These are phyloP conservation scores for Backusella liffmaniae DNA, from an alignment of 192 early-diverging fungal genomes.

Conservation along the genomic window DNA sequence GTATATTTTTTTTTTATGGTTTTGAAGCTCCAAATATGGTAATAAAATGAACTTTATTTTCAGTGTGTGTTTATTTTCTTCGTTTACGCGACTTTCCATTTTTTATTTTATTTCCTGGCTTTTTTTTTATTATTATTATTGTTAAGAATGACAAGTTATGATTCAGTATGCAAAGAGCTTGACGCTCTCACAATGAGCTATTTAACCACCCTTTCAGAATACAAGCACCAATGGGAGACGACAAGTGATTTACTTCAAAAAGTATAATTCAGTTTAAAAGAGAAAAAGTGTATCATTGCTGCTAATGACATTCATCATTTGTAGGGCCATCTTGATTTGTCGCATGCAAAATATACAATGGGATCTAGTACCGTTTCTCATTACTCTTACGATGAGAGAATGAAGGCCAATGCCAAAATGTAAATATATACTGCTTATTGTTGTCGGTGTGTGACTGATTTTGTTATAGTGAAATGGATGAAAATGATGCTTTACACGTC, in stretches of 20 bases:
- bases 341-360: conserved; percentile 51
- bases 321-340: conserved; percentile 40
- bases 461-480: neutral
- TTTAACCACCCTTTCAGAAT: conserved; percentile 16
- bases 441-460: neutral
- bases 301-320: neutral
- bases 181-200: conserved; percentile 23
- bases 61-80: neutral
- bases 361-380: conserved; percentile 32
- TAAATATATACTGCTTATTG: neutral
- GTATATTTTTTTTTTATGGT: too few species aligned
- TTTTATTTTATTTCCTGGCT: neutral
- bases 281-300: neutral
- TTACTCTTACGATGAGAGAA: conserved; percentile 43
- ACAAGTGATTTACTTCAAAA: conserved; percentile 19
- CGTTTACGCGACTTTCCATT: neutral
- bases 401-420: conserved; percentile 40
- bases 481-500: neutral
- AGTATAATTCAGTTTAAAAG: conserved; percentile 17
- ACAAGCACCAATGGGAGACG: conserved; percentile 24
- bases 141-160: neutral
- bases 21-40: neutral
- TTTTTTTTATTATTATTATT: too few species aligned
- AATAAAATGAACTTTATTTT: neutral
- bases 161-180: conserved; percentile 19